phyloP scores from a whole-genome alignment of 2,329 filamentous ascomycete genomes.

The Colletotrichum sp. region DNA sequence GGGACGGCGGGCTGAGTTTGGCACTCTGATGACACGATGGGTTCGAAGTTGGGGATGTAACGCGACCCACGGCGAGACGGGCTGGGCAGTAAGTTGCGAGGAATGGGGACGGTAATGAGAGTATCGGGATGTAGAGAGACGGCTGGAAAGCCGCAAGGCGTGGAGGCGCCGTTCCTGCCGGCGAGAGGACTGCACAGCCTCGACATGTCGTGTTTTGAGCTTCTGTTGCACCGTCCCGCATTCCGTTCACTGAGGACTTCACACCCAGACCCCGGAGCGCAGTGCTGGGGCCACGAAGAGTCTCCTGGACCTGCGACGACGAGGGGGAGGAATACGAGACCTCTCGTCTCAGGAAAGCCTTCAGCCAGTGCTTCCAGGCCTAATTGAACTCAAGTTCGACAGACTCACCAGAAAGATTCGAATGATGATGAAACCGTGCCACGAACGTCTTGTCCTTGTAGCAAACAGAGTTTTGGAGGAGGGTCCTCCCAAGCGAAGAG shows the following conservation, averaged over 20 bases:
- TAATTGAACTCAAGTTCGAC: not conserved
- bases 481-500: not conserved
- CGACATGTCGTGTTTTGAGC: not conserved
- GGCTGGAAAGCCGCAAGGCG: not conserved
- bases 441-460: not conserved
- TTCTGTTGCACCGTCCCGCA: not conserved
- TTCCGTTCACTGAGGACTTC: not conserved
- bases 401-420: not conserved
- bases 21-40: not conserved
- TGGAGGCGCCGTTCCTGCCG: not conserved
- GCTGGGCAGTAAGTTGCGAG: not conserved
- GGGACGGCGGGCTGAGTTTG: not conserved
- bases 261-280: not conserved
- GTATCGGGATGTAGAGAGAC: not conserved
- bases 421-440: not conserved
- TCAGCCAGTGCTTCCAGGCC: not conserved
- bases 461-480: not conserved
- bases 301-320: not conserved
- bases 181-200: slow-evolving; percentile 8
- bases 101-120: not conserved
- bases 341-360: not conserved
- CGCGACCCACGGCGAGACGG: not conserved
- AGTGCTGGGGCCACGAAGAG: not conserved
- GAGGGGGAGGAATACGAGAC: not conserved
- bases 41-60: not conserved